Evolutionary conservation across 371 early-diverging fungal species (phyloP), one percentile per base, ranked within the genome.

Genomic region (Rhizopus sp.): DNA sequence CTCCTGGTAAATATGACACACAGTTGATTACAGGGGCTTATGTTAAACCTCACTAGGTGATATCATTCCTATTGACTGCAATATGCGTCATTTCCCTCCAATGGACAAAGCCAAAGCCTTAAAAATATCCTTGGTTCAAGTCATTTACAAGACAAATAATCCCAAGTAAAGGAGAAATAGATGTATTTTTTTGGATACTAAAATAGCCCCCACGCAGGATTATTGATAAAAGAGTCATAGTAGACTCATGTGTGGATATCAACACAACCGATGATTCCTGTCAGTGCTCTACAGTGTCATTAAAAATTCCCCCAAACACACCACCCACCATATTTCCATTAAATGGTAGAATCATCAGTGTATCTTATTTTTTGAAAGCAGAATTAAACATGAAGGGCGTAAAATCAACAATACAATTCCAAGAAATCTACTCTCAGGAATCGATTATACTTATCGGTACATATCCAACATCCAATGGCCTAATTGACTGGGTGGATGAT

Each of bases 271-370:
- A 52, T 15, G 9, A 12, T 15, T 32, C 44, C 3, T 39, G 23
- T 7, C 52, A 51, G 30, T 32, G 38, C 5, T 17, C 29, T 4
- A n/a, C 23, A 7, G 13, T 59, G 3, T 15, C 32, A n/a, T 37
- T 64, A 31, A 40, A 35, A 4, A 51, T 64, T 13, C 65, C 65
- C 10, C 5, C 3, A 2, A 35, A 51, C 10, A 57, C 60, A 33
- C 60, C 60, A n/a, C 40, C 53, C 2, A 64, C 44, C 46, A 31
- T 64, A 29, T 60, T 64, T 44, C 65, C 65, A 23, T 35, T 41
- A 8, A 39, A 60, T 32, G 65, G 65, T 9, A 38, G 48, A 31
- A 53, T 51, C 13, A 15, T 64, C n/a, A 56, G 65, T 12, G 37
- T 64, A 3, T 56, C 60, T 4, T 64, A 64, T 44, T 3, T 53